Conservation (phyloP, 163 green algal genomes). For the Coccomyxa subellipsoidea region DNA sequence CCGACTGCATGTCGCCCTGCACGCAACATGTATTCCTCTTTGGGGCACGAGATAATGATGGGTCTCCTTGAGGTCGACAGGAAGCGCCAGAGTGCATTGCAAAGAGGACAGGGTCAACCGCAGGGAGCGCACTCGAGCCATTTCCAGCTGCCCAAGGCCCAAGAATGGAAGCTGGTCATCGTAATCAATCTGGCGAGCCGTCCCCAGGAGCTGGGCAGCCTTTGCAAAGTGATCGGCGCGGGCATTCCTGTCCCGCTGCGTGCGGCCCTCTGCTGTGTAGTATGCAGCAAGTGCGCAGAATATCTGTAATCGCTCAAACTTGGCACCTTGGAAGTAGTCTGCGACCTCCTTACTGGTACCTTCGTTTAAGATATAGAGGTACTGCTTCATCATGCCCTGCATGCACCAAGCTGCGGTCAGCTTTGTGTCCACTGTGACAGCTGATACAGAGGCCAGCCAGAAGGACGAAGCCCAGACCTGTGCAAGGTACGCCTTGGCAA, state of each 20-base stretch:
- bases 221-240: constrained; percentile 12
- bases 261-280: constrained; percentile 30
- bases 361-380: constrained; percentile 50
- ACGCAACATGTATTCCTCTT: not conserved
- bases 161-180: constrained; percentile 75
- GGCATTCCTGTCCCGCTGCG: constrained; percentile 7
- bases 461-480: constrained; percentile 14
- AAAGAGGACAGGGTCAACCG: too few species aligned
- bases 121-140: constrained; percentile 41
- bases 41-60: too few species aligned
- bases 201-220: constrained; percentile 25
- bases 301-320: constrained; percentile 64
- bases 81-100: too few species aligned
- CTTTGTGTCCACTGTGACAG: not conserved
- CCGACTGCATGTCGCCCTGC: constrained; percentile 52
- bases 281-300: constrained; percentile 54
- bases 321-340: constrained; percentile 41
- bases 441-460: not conserved
- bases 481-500: constrained; percentile 63
- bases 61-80: too few species aligned
- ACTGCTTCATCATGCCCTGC: constrained; percentile 34
- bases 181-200: constrained; percentile 41
- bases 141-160: constrained; percentile 52
- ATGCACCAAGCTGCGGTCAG: not conserved
- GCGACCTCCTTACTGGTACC: constrained; percentile 46